Conservation (phyloP, 2,329 filamentous ascomycete genomes). For the Talaromyces sp. region DNA sequence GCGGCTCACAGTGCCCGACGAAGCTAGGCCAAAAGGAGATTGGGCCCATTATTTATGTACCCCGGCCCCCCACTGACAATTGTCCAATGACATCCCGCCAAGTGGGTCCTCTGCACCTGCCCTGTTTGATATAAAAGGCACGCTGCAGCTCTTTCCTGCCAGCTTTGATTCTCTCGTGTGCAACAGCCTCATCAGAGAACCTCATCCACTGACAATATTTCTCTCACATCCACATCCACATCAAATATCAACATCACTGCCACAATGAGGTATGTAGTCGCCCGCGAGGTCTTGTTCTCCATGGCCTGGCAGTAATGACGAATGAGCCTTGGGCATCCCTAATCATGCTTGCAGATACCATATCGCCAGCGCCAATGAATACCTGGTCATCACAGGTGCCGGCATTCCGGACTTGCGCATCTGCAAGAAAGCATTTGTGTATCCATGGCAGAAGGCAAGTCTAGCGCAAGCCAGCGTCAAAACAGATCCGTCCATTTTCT, state of each 20-base stretch:
- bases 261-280: neutral
- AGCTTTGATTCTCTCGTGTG: neutral
- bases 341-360: conserved; percentile 49
- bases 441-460: conserved; percentile 61
- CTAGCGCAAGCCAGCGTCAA: neutral
- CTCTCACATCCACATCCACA: neutral
- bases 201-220: neutral
- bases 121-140: neutral
- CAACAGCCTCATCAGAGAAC: neutral
- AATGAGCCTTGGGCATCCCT: neutral
- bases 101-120: neutral
- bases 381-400: conserved; percentile 81
- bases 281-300: neutral
- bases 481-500: neutral
- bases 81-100: neutral
- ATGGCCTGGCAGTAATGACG: neutral
- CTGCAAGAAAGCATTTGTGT: conserved; percentile 70
- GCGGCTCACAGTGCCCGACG: neutral
- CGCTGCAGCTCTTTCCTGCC: neutral
- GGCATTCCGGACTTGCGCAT: conserved; percentile 70
- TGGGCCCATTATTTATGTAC: neutral
- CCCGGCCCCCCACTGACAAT: neutral
- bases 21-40: neutral
- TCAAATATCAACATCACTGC: neutral
- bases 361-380: conserved; percentile 72